Conservation (phyloP, 495 filamentous ascomycete species). For the Xylaria scruposa region DNA sequence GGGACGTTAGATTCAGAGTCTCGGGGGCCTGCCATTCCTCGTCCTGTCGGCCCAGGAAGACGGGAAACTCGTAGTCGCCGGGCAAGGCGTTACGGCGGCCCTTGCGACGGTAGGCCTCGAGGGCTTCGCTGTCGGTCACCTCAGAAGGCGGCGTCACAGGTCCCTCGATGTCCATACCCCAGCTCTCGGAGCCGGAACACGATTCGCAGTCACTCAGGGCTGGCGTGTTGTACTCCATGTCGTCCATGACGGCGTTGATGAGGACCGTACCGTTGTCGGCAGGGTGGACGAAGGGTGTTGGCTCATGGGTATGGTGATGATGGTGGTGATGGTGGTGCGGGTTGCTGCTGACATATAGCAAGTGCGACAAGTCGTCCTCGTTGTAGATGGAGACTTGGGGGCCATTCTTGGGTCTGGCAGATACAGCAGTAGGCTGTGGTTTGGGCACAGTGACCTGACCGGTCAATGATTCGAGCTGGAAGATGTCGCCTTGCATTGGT, state of each 20-base stretch:
- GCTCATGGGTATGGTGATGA: slow-evolving; percentile 30
- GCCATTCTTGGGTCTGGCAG: slow-evolving; percentile 10
- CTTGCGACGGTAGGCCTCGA: slow-evolving; percentile 22
- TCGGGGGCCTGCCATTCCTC: slow-evolving; percentile 27
- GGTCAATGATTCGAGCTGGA: slow-evolving; percentile 38
- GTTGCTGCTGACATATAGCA: slow-evolving; percentile 37
- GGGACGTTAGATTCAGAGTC: not conserved
- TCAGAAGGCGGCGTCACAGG: slow-evolving; percentile 27
- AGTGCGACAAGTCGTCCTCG: slow-evolving; percentile 50
- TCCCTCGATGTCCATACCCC: slow-evolving; percentile 31
- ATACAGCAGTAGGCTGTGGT: slow-evolving; percentile 23
- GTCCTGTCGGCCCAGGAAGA: slow-evolving; percentile 41
- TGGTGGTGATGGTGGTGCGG: slow-evolving; percentile 35
- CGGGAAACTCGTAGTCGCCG: slow-evolving; percentile 35
- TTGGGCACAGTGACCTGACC: slow-evolving; percentile 22
- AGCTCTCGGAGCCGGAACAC: slow-evolving; percentile 21
- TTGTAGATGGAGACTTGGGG: slow-evolving; percentile 52
- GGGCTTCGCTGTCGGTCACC: not conserved
- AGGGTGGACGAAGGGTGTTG: slow-evolving; percentile 14
- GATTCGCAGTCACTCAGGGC: slow-evolving; percentile 43
- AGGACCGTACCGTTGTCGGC: slow-evolving; percentile 32
- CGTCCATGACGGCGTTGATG: slow-evolving; percentile 36
- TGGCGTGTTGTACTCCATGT: slow-evolving; percentile 35
- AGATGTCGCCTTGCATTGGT: slow-evolving; percentile 43
- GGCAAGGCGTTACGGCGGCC: slow-evolving; percentile 31